Evolutionary conservation across 2,329 filamentous ascomycete genomes (phyloP), one percentile per base, ranked within the genome.

Genomic region (Truncatella angustata): DNA sequence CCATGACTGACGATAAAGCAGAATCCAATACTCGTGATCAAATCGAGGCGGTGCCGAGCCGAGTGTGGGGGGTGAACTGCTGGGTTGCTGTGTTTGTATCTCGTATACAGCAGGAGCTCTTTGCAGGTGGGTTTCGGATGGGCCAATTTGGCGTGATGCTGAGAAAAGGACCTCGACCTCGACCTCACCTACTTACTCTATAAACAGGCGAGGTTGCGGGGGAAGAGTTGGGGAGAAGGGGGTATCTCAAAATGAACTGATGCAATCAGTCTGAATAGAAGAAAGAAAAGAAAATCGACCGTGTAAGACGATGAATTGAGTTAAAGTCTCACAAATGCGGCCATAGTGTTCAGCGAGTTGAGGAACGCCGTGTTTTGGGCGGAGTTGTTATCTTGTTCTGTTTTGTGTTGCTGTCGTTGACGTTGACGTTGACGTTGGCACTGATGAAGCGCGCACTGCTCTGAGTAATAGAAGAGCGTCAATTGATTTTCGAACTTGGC

Each of bases 231-330:
- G n/a, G n/a, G n/a, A n/a, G 21, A 30, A 49, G 24, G 4, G 45
- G 45, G 45, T 49, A 49, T 49, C 45, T 49, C 30, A 37, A 30
- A 49, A 49, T n/a, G n/a, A n/a, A n/a, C n/a, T n/a, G n/a, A n/a
- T n/a, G n/a, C n/a, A n/a, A n/a, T n/a, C n/a, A n/a, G n/a, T n/a
- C n/a, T n/a, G n/a, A n/a, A n/a, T n/a, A 20, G 11, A 37, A 49
- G 23, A 20, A 16, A 24, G 45, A 18, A 26, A 24, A 46, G 23
- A 1, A 11, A n/a, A 18, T 20, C 6, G 28, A 16, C 24, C 28
- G 12, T 5, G 49, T 45, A 51, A 28, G 40, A 45, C 28, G 40
- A 34, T n/a, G 47, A 26, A 51, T 44, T 45, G 39, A 45, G 21
- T 35, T 34, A 51, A 12, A 44, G 49, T 51, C 28, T 39, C 39